Base-by-base conservation (phyloP, 192 early-diverging fungal genomes). In the Gaertneriomyces semiglobifer region DNA sequence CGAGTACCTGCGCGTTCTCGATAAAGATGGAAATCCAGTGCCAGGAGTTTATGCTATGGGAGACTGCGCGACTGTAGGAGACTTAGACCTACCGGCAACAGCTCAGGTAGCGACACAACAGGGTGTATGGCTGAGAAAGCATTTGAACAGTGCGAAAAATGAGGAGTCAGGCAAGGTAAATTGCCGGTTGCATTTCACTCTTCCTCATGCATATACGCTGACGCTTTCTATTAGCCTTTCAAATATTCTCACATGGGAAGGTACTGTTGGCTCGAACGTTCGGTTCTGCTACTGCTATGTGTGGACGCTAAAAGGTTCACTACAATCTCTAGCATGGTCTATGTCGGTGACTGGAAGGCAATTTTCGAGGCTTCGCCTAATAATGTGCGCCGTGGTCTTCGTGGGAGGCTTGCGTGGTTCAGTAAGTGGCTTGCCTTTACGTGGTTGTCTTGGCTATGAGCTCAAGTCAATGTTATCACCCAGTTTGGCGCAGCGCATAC, bases 91-190 rank as follows among this genome's bases (percentile, higher is more conserved):
- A 8, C 92, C 92, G 18, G 83, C 87, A 6, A 92, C 90, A 7
- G 95, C 95, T 6, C 95, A 97, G 75, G 88, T 90, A 0, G 90
- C 90, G 1, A 84, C 81, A 56, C 90, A 92, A 68, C 88, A 92
- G 55, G 89, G 84, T 0, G 77, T 75, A 7, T 90, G 81, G 69
- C 69, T 92, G 8, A 58, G 79, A 12, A 89, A 88, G 44, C 65
- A 79, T 55, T 55, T 63, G 61, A 78, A 60, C 64, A 56, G 12
- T 11, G 11, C 62, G 44, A 62, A 53, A 50, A 77, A 12, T 52
- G 39, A 20, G 12, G 11, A 16, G 14, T 19, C 12, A 39, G 40
- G 10, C 20, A 63, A 41, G 60, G 42, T 4, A 16, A 61, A 44
- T 33, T 48, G 5, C 16, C 10, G 44, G 38, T 25, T 20, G 18